Conservation (phyloP, 805 yeast genomes). For the Candida maesae region DNA sequence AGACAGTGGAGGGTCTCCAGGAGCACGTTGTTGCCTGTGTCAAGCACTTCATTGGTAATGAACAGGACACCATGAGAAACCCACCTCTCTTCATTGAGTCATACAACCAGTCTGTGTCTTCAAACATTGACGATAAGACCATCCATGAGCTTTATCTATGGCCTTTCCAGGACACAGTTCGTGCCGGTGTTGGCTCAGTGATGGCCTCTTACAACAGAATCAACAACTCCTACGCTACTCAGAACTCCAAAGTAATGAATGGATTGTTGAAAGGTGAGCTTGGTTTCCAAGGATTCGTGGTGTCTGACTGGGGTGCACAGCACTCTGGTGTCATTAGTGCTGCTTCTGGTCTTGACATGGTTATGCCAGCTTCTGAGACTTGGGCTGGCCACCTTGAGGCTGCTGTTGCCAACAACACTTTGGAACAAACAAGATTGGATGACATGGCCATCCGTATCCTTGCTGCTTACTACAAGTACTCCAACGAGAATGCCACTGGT, state of each 20-base stretch:
- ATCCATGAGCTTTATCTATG: constrained; percentile 11
- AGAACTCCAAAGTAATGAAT: constrained; percentile 8
- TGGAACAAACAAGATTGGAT: constrained; percentile 8
- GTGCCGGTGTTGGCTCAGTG: constrained; percentile 8
- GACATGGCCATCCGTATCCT: constrained; percentile 9
- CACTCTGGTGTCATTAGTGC: constrained; percentile 6
- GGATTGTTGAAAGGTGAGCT: constrained; percentile 7
- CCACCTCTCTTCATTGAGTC: not conserved
- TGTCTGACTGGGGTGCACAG: constrained; percentile 9
- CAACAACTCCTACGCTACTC: constrained; percentile 8
- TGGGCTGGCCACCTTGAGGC: constrained; percentile 7
- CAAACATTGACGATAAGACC: constrained; percentile 5
- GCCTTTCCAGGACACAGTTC: constrained; percentile 10
- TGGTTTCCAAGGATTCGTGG: constrained; percentile 10
- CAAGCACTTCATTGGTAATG: constrained; percentile 10
- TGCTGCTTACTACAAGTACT: constrained; percentile 9
- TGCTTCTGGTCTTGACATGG: constrained; percentile 8
- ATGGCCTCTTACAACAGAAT: constrained; percentile 11
- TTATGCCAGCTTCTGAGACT: constrained; percentile 5
- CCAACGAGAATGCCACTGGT: constrained; percentile 6
- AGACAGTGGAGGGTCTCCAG: constrained; percentile 4
- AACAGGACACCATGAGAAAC: constrained; percentile 11
- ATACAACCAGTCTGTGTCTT: constrained; percentile 5
- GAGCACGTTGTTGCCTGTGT: constrained; percentile 8
- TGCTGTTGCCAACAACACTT: constrained; percentile 3